Evolutionary conservation across 495 filamentous ascomycete species (phyloP).

Genomic region (Aspergillus hancockii): DNA sequence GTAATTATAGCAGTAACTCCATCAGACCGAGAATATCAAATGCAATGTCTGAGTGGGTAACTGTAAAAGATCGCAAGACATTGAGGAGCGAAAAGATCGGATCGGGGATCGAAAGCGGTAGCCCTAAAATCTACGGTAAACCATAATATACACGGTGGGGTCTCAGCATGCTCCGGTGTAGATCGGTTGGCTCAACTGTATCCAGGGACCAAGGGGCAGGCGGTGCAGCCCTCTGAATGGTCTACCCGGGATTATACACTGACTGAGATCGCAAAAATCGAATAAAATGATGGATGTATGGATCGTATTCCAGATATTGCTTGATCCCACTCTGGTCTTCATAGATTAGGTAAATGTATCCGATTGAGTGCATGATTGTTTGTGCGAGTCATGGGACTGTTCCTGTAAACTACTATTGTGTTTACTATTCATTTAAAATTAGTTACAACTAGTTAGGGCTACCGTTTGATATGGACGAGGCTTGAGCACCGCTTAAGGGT

Average conservation of each 20-base stretch:
- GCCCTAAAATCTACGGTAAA: slow-evolving; percentile 1
- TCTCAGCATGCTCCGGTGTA: neutral
- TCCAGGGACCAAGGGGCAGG: neutral
- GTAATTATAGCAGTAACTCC: neutral
- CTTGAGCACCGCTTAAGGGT: too few relatives aligned
- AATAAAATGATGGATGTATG: neutral
- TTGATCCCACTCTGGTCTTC: neutral
- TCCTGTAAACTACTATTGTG: too few relatives aligned
- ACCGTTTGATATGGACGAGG: too few relatives aligned
- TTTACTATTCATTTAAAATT: too few relatives aligned
- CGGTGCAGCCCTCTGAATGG: neutral
- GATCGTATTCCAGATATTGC: neutral
- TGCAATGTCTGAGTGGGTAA: neutral
- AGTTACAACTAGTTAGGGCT: too few relatives aligned
- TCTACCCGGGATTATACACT: neutral
- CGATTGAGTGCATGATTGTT: too few relatives aligned
- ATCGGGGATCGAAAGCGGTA: slow-evolving; percentile 13
- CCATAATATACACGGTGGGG: neutral
- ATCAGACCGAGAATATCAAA: neutral
- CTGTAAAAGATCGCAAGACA: neutral
- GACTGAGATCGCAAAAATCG: neutral
- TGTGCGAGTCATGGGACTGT: neutral
- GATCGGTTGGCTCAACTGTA: slow-evolving; percentile 4
- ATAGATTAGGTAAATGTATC: neutral
- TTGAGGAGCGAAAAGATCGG: slow-evolving; percentile 9